These are phyloP conservation scores for Agrocybe pediades DNA, from an alignment of 768 basidiomycete genomes.

Conservation along the genomic window DNA sequence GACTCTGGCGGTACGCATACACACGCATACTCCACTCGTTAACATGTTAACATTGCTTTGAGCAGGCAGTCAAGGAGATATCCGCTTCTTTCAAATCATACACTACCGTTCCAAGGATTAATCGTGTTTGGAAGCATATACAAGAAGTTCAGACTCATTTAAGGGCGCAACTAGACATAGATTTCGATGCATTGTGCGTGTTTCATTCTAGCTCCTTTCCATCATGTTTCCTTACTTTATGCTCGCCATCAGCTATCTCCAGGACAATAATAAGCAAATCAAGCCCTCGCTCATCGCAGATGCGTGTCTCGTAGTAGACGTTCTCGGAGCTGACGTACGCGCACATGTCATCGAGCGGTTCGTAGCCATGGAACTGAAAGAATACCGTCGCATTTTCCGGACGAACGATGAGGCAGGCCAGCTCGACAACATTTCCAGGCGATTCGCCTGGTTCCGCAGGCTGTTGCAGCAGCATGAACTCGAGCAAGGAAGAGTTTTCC, in stretches of 20 bases:
- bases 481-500: conserved; percentile 84
- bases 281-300: conserved; percentile 71
- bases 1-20: conserved; percentile 61
- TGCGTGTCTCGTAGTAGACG: conserved; percentile 88
- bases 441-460: conserved; percentile 95
- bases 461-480: conserved; percentile 84
- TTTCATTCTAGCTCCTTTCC: not conserved
- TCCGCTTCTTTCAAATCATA: conserved; percentile 80
- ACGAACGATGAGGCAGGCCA: conserved; percentile 94
- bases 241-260: conserved; percentile 61
- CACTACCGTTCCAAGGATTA: conserved; percentile 73
- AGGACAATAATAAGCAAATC: conserved; percentile 69
- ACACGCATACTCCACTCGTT: not conserved
- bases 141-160: conserved; percentile 83
- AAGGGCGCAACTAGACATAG: conserved; percentile 78
- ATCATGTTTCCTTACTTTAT: conserved; percentile 3
- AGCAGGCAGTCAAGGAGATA: conserved; percentile 86
- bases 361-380: conserved; percentile 86
- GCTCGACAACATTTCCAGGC: conserved; percentile 88
- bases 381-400: conserved; percentile 95
- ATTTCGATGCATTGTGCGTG: conserved; percentile 92
- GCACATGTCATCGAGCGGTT: conserved; percentile 85
- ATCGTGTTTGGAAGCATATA: conserved; percentile 76
- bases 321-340: conserved; percentile 84
- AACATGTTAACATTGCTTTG: conserved; percentile 3